phyloP scores from a whole-genome alignment of 2,329 filamentous ascomycete species.

The Truncatella angustata region DNA sequence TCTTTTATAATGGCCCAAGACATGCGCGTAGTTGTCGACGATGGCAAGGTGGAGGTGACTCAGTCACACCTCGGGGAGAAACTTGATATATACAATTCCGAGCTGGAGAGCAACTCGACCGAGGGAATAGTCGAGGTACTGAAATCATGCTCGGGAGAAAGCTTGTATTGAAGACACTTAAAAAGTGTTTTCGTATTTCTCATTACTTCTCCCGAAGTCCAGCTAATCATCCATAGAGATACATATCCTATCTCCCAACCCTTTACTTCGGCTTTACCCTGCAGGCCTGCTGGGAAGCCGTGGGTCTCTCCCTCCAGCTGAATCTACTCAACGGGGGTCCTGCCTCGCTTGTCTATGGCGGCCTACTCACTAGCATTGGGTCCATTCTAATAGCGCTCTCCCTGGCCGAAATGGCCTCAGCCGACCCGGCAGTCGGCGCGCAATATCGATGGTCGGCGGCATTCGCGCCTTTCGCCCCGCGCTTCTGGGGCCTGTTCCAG shows the following conservation, averaged over 20 bases:
- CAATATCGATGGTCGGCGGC: constrained; percentile 7
- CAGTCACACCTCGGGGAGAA: neutral
- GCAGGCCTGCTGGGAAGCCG: constrained; percentile 6
- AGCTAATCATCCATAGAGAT: neutral
- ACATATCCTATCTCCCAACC: constrained; percentile 6
- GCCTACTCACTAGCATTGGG: neutral
- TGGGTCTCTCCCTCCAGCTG: constrained; percentile 8
- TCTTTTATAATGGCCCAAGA: too few relatives aligned
- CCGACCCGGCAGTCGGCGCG: constrained; percentile 6
- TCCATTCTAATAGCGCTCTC: constrained; percentile 6
- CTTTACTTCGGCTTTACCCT: constrained; percentile 8
- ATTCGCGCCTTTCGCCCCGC: constrained; percentile 4
- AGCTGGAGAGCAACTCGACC: neutral
- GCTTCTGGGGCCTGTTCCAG: constrained; percentile 10
- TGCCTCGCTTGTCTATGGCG: constrained; percentile 1
- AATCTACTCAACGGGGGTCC: constrained; percentile 9
- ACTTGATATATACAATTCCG: neutral
- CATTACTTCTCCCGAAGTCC: neutral
- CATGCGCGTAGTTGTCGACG: too few relatives aligned
- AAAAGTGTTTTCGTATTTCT: too few relatives aligned
- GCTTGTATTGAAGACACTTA: neutral
- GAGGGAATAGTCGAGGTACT: neutral
- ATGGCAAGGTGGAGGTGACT: too few relatives aligned
- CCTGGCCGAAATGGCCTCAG: constrained; percentile 9
- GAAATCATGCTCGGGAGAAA: neutral